A percentile compares a stretch with the other conserved stretches of the same genome.
Evolutionary conservation across 2,329 filamentous ascomycete genomes (phyloP).

Genomic region (Arthrobotrys pseudoclavata): DNA sequence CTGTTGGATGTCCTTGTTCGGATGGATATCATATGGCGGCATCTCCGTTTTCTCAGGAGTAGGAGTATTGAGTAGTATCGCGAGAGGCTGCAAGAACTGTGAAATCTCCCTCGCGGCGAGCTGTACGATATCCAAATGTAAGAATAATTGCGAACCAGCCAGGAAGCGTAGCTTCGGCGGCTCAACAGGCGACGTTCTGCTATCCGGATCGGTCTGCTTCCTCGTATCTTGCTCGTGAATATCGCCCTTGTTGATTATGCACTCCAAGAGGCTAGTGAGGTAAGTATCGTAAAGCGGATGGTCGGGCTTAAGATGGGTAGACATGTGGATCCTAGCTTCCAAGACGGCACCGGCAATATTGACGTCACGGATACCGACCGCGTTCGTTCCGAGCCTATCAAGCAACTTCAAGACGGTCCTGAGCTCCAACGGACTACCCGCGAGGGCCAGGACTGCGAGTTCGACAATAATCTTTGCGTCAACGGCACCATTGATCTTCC

Average conservation of each 20-base stretch:
- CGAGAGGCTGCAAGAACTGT: constrained; percentile 87
- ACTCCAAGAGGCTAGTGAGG: constrained; percentile 84
- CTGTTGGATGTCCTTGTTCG: constrained; percentile 67
- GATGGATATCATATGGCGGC: constrained; percentile 62
- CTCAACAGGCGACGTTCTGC: constrained; percentile 51
- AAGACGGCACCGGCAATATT: constrained; percentile 79
- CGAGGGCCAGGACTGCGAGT: constrained; percentile 81
- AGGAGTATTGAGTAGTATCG: constrained; percentile 81
- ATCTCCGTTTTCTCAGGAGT: constrained; percentile 64
- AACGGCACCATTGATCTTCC: constrained; percentile 82
- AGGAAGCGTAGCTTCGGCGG: constrained; percentile 57
- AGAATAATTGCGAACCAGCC: constrained; percentile 53
- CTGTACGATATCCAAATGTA: constrained; percentile 62
- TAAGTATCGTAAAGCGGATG: constrained; percentile 87
- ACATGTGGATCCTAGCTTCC: constrained; percentile 83
- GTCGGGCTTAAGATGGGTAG: constrained; percentile 75
- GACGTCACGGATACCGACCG: constrained; percentile 77
- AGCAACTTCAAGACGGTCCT: constrained; percentile 88
- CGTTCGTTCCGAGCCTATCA: constrained; percentile 79
- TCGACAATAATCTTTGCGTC: constrained; percentile 89
- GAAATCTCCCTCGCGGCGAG: constrained; percentile 88
- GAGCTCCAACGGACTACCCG: constrained; percentile 84
- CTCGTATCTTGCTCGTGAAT: constrained; percentile 80
- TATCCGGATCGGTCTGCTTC: constrained; percentile 81
- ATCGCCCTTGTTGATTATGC: constrained; percentile 91